Base-by-base conservation (phyloP, 2,329 filamentous ascomycete genomes). In the Claviceps humidiphila region DNA sequence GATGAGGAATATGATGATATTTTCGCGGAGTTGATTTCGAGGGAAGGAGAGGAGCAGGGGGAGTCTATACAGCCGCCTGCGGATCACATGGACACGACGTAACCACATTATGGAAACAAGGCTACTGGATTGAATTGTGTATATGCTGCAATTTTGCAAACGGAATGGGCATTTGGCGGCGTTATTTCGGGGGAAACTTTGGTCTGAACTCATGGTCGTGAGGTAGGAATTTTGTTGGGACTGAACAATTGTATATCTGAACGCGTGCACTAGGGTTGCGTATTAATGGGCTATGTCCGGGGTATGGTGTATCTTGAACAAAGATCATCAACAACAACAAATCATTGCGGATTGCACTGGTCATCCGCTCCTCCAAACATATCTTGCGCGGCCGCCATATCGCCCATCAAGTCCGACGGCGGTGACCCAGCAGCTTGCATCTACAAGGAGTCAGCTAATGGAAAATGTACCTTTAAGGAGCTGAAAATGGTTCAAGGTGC, bases 351-450 rank as follows among this genome's bases (percentile, higher is more conserved):
- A 55, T 79, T 77, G 60, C 81, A 84, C 26, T 77, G 73, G 59
- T 84, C 81, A 58, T 84, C 81, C 26, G 78, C 73, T 38, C 70
- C 74, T 43, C 74, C 77, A 53, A 84, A 73, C 6, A 77, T 78
- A 58, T 91, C 87, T 63, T 91, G 87, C 17, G 87, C 85, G 49
- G 86, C 85, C 52, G 84, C 82, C 80, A 95, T 85, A 64, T 95
- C 89, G 52, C 90, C 91, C 16, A 98, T 86, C 17, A 98, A 73
- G 66, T 97, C 93, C 40, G 87, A 77, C 0, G 93, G 93, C 45
- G 93, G 93, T 20, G 87, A 89, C 9, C 93, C 93, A 55, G 86
- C 85, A 50, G 84, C 84, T 90, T 98, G 93, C 93, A 98, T 98
- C 91, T 96, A 51, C 4, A 11, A 45, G 11, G 24, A 47, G 48